phyloP scores from a whole-genome alignment of 768 basidiomycete species.

The Gloeophyllum trabeum region DNA sequence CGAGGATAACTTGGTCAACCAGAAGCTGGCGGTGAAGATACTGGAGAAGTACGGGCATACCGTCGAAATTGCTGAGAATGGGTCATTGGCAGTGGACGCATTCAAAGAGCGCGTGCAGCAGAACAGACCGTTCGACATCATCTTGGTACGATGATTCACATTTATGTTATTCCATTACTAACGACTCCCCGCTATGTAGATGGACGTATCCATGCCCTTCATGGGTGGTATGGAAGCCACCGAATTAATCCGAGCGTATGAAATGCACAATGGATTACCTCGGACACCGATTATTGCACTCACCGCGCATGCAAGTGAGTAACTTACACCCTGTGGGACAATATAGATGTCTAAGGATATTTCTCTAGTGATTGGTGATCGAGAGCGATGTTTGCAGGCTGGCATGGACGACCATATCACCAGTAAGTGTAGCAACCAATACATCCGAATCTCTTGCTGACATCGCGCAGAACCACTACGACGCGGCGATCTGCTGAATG shows the following conservation, averaged over 20 bases:
- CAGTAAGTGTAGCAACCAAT: conserved; percentile 33
- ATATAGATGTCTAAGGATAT: conserved; percentile 5
- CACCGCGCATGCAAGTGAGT: conserved; percentile 93
- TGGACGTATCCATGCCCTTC: conserved; percentile 98
- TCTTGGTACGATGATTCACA: conserved; percentile 50
- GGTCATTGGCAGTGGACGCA: conserved; percentile 84
- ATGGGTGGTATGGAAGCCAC: conserved; percentile 99
- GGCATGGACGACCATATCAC: conserved; percentile 81
- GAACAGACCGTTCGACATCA: conserved; percentile 78
- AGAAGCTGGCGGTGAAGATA: conserved; percentile 93
- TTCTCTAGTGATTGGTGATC: conserved; percentile 79
- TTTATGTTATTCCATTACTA: conserved; percentile 2
- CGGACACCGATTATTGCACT: conserved; percentile 91
- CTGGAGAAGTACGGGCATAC: conserved; percentile 92
- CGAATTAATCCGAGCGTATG: conserved; percentile 78
- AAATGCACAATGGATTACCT: conserved; percentile 55
- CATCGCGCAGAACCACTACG: conserved; percentile 54
- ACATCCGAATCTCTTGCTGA: background rate
- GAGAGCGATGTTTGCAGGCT: conserved; percentile 66
- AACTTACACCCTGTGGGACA: background rate
- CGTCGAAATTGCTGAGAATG: conserved; percentile 97
- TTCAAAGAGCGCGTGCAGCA: conserved; percentile 71
- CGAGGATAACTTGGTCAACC: conserved; percentile 93
- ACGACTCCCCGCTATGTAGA: conserved; percentile 44
- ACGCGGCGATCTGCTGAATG: conserved; percentile 68